A percentile compares a stretch with the other conserved stretches of the same genome.
phyloP scores from a whole-genome alignment of 1,284 basidiomycete genomes.

The Irpex sp. region DNA sequence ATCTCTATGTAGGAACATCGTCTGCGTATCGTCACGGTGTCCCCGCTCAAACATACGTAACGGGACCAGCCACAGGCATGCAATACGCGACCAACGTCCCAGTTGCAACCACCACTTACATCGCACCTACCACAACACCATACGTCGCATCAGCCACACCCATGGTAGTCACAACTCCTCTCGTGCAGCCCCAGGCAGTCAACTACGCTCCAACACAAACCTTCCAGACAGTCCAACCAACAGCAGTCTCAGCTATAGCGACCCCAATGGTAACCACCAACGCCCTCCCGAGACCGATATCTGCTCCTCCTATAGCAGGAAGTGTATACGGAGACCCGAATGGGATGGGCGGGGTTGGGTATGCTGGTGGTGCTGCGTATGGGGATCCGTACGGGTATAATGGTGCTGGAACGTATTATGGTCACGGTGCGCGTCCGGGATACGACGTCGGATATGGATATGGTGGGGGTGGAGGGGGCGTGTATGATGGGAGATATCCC shows the following conservation, averaged over 20 bases:
- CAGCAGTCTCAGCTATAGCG: neutral
- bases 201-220: neutral
- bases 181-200: neutral
- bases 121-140: neutral
- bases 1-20: neutral
- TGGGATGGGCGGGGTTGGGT: neutral
- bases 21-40: neutral
- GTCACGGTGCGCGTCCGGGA: no score
- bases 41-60: neutral
- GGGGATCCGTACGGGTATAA: neutral
- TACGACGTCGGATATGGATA: neutral
- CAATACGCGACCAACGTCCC: neutral
- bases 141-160: neutral
- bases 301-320: neutral
- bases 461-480: neutral
- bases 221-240: neutral
- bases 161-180: neutral
- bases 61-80: neutral
- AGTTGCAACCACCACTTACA: neutral
- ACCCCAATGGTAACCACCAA: neutral
- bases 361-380: neutral
- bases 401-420: neutral
- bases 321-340: no score
- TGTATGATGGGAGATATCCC: neutral
- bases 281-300: neutral